These are phyloP conservation scores for Fusarium piperis DNA, from an alignment of 2,329 filamentous ascomycete species.

Conservation along the genomic window DNA sequence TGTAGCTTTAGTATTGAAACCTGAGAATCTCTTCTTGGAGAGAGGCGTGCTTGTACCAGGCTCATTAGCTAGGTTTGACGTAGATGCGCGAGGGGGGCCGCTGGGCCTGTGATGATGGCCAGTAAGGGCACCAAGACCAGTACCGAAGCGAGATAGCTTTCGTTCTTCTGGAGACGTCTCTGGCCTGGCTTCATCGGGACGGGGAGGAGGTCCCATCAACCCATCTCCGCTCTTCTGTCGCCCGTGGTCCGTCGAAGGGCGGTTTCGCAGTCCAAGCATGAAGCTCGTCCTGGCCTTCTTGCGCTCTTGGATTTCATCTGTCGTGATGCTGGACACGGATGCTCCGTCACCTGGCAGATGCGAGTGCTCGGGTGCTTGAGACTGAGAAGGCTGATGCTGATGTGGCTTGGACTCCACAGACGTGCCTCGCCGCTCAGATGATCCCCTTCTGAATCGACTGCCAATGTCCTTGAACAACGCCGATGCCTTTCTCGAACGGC, in stretches of 20 bases:
- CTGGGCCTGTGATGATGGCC: constrained; percentile 27
- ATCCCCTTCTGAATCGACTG: constrained; percentile 51
- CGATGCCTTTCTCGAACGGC: constrained; percentile 51
- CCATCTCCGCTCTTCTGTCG: constrained; percentile 26
- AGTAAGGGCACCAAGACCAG: constrained; percentile 33
- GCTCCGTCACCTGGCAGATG: constrained; percentile 46
- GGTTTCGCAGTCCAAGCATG: constrained; percentile 44
- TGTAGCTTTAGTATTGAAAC: constrained; percentile 46
- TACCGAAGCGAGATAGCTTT: constrained; percentile 53
- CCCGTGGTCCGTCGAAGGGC: constrained; percentile 16
- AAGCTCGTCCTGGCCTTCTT: constrained; percentile 53
- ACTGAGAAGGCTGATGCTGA: constrained; percentile 5
- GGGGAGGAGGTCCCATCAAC: constrained; percentile 28
- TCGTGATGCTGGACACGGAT: constrained; percentile 54
- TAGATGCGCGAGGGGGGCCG: constrained; percentile 34
- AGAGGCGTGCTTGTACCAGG: constrained; percentile 16
- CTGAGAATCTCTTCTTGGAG: constrained; percentile 59
- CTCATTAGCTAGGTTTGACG: constrained; percentile 36
- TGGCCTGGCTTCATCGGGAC: constrained; percentile 25
- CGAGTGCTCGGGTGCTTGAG: not conserved
- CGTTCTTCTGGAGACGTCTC: constrained; percentile 45
- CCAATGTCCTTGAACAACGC: constrained; percentile 64
- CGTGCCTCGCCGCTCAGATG: constrained; percentile 47
- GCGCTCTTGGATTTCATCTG: constrained; percentile 50
- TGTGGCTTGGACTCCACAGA: constrained; percentile 33